phyloP scores from a whole-genome alignment of 805 yeast species.

The Ogataea siamensis region DNA sequence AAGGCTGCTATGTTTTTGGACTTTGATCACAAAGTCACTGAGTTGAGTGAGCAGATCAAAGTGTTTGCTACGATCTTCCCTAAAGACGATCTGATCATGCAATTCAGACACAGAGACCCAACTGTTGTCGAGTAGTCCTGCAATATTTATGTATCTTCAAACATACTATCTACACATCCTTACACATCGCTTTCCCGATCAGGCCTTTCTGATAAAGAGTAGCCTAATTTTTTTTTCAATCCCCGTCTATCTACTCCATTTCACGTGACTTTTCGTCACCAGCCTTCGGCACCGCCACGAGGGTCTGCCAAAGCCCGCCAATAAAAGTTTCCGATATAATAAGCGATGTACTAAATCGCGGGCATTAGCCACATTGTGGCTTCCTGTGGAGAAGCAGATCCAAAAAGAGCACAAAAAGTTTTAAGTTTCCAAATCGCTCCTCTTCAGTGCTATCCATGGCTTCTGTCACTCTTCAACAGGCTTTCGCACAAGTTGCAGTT shows the following conservation, averaged over 20 bases:
- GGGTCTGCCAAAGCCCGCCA: slow-evolving; percentile 5
- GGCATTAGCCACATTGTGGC: slow-evolving; percentile 18
- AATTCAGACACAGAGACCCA: slow-evolving; percentile 69
- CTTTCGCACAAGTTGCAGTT: slow-evolving; percentile 12
- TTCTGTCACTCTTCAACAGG: slow-evolving; percentile 4
- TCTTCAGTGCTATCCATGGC: slow-evolving; percentile 2
- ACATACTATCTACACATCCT: neutral
- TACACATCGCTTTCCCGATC: neutral
- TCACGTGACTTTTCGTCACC: slow-evolving; percentile 17
- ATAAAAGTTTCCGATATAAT: slow-evolving; percentile 5
- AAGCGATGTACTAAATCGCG: slow-evolving; percentile 3
- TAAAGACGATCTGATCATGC: slow-evolving; percentile 83
- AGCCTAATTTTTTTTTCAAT: slow-evolving; percentile 5
- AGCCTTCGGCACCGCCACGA: slow-evolving; percentile 15
- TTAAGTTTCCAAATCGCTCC: neutral
- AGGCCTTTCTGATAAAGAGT: neutral
- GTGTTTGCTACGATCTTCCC: slow-evolving; percentile 99
- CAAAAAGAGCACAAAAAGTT: slow-evolving; percentile 1
- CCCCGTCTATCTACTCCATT: slow-evolving; percentile 5
- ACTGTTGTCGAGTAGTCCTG: slow-evolving; percentile 13
- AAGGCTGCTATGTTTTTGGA: slow-evolving; percentile 81
- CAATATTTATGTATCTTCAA: slow-evolving; percentile 6
- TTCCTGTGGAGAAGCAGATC: slow-evolving; percentile 10
- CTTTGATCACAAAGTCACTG: slow-evolving; percentile 79
- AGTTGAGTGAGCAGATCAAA: slow-evolving; percentile 83